phyloP scores from a whole-genome alignment of 2,329 filamentous ascomycete species.

The Chaetomium sp. region DNA sequence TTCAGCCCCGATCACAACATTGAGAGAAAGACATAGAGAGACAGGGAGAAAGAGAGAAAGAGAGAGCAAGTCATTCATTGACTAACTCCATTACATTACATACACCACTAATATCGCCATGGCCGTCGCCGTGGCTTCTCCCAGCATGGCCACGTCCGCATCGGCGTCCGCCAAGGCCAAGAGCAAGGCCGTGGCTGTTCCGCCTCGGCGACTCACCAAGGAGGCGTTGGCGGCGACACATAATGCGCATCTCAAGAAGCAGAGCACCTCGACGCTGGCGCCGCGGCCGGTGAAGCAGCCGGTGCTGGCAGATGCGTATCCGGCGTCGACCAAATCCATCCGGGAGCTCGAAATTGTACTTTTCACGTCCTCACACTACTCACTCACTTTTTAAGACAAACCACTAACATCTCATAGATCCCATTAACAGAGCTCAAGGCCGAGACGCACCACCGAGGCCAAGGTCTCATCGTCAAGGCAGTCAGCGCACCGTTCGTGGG shows the following conservation, averaged over 20 bases:
- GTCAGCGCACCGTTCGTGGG: constrained; percentile 29
- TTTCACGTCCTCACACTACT: not conserved
- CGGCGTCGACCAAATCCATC: constrained; percentile 26
- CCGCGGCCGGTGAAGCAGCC: constrained; percentile 28
- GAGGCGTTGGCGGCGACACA: constrained; percentile 24
- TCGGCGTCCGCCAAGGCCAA: not conserved
- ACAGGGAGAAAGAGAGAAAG: too few relatives aligned
- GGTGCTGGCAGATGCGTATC: constrained; percentile 23
- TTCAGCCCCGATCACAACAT: too few relatives aligned
- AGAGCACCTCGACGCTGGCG: constrained; percentile 21
- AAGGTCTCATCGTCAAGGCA: constrained; percentile 28
- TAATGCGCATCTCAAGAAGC: constrained; percentile 22
- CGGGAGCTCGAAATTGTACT: constrained; percentile 25
- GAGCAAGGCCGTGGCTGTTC: constrained; percentile 3
- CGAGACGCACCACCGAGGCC: constrained; percentile 31
- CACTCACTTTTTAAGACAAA: not conserved
- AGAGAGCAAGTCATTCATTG: not conserved
- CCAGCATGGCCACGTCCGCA: constrained; percentile 1
- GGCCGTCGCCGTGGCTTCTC: constrained; percentile 2
- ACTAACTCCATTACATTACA: not conserved
- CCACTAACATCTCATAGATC: constrained; percentile 20
- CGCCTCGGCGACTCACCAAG: constrained; percentile 19
- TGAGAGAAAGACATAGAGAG: too few relatives aligned
- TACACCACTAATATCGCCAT: not conserved
- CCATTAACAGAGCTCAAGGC: constrained; percentile 27